phyloP scores from a whole-genome alignment of 179 eudicot species.

The Amaranthus tricolor region DNA sequence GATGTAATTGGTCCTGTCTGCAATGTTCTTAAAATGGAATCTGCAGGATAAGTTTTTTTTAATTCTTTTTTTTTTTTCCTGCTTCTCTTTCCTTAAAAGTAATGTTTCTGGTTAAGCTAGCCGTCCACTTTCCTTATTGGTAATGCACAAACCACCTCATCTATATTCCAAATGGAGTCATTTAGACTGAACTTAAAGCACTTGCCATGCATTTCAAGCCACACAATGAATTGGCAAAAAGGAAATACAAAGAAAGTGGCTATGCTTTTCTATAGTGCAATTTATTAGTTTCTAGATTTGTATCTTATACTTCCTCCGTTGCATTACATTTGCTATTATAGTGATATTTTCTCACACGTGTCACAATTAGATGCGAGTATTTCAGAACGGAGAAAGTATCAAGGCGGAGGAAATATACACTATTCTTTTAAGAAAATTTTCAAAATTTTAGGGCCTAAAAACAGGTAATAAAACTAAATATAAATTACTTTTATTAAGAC shows the following conservation, averaged over 20 bases:
- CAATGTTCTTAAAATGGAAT: slow-evolving; percentile 20
- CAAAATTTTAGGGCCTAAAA: too few species aligned
- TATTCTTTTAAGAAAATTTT: too few species aligned
- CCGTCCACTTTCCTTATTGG: slow-evolving; percentile 2
- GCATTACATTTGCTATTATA: neutral
- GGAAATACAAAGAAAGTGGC: neutral
- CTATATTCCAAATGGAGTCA: neutral
- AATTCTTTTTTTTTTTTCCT: slow-evolving; percentile 2
- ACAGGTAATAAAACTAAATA: too few species aligned
- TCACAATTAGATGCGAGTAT: neutral
- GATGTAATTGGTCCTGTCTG: slow-evolving; percentile 17
- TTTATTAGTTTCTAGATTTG: slow-evolving; percentile 6
- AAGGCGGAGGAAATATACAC: too few species aligned
- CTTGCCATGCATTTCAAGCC: slow-evolving; percentile 17
- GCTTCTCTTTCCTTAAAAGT: neutral
- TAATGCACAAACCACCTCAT: slow-evolving; percentile 24
- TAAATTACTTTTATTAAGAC: too few species aligned
- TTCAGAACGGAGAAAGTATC: neutral
- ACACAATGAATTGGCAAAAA: slow-evolving; percentile 15
- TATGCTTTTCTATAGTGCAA: slow-evolving; percentile 12
- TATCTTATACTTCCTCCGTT: neutral
- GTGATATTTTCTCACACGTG: neutral
- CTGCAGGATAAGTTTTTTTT: slow-evolving; percentile 25
- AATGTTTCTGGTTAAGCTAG: slow-evolving; percentile 9
- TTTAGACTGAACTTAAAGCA: neutral